Evolutionary conservation across 768 basidiomycete species (phyloP), one percentile per base, ranked within the genome.

Genomic region (Hydnomerulius pinastri): DNA sequence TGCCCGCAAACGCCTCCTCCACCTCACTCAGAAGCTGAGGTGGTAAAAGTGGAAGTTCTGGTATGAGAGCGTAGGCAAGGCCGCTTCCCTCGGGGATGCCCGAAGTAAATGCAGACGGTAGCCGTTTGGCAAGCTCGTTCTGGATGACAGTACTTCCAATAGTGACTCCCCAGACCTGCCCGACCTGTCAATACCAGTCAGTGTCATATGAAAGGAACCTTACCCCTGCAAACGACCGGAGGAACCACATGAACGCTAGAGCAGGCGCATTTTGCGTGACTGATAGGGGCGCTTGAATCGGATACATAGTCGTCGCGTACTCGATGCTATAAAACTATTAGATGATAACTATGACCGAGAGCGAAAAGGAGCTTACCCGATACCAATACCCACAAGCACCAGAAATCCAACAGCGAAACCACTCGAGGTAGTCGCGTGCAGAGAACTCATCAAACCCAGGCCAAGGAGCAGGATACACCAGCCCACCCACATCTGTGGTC

Each of bases 101-200:
- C 0, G 55, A 45, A 15, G 67, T 24, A 43, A 80, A 77, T 1
- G 58, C 65, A 4, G 51, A 32, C 0, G 82, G 79, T 0, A 85
- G 72, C 0, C 55, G 59, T 29, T 59, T 66, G 8, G 60, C 57
- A 13, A 85, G 72, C 43, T 74, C 53, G 62, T 81, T 85, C 55
- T 80, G 77, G 6, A 85, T 68, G 38, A 83, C 70, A 0, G 76
- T 71, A 12, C 70, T 70, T 2, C 77, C 75, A 50, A 85, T 72
- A 0, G 76, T 70, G 54, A 82, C 65, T 0, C 82, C 83, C 75
- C 79, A 79, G 5, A 69, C 68, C 73, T 81, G 61, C 3, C 1
- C 29, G 9, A 6, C 8, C 28, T 21, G 30, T 5, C 30, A 18
- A 13, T 4, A n/a, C 30, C 10, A 4, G 3, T 2, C 3, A 4